Evolutionary conservation across 352 stramenopile species (phyloP).

Genomic region (Phytophthora sp.): DNA sequence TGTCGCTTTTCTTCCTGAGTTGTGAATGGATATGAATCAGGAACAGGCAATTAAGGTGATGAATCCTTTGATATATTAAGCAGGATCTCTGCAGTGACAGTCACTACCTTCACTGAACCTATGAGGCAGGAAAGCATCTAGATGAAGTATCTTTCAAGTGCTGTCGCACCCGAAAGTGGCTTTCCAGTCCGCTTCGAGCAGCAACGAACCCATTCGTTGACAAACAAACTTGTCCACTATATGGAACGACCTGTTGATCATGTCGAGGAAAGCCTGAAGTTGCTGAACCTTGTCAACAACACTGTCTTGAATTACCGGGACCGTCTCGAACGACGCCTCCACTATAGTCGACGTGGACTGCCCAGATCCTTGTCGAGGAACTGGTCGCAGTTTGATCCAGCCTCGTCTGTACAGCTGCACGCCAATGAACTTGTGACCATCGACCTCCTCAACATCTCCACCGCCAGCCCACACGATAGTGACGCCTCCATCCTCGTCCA

Average conservation of each 20-base stretch:
- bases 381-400: constrained; percentile 25
- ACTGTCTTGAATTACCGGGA: constrained; percentile 52
- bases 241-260: constrained; percentile 22
- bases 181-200: constrained; percentile 42
- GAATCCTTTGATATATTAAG: no score
- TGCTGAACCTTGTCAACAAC: constrained; percentile 40
- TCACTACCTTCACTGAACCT: not conserved
- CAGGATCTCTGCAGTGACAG: constrained; percentile 14
- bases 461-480: not conserved
- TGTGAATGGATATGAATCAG: constrained; percentile 25
- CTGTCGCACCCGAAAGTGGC: constrained; percentile 18
- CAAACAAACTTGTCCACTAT: constrained; percentile 31
- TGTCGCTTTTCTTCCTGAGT: no score
- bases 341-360: constrained; percentile 39
- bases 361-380: constrained; percentile 4
- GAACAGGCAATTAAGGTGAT: no score
- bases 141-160: no score
- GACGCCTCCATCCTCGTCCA: constrained; percentile 7
- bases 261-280: constrained; percentile 22
- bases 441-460: constrained; percentile 18
- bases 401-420: constrained; percentile 26
- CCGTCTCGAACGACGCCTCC: constrained; percentile 49
- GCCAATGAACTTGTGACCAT: constrained; percentile 7
- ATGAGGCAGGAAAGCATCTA: no score
- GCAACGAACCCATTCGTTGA: constrained; percentile 24